phyloP scores from a whole-genome alignment of 495 filamentous ascomycete genomes.

The Penicillium bialowiezense region DNA sequence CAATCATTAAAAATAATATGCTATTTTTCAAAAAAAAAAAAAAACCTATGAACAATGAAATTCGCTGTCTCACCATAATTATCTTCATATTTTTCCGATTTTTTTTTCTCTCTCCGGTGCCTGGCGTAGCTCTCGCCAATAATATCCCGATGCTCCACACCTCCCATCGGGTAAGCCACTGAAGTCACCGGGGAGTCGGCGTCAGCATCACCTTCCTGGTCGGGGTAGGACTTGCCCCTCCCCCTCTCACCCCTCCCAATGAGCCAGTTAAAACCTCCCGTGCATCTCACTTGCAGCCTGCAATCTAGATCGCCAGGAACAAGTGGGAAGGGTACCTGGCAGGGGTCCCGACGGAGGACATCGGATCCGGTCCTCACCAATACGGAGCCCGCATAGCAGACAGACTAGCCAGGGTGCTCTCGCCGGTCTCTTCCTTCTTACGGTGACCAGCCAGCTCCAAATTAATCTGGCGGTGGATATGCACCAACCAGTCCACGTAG shows the following conservation, averaged over 20 bases:
- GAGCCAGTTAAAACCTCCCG: not conserved
- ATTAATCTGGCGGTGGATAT: constrained; percentile 88
- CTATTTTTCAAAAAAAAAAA: constrained; percentile 3
- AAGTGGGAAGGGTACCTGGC: constrained; percentile 1
- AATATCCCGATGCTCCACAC: constrained; percentile 5
- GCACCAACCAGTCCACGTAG: constrained; percentile 98
- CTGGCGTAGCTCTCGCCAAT: not conserved
- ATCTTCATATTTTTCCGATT: not conserved
- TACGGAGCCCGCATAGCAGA: constrained; percentile 70
- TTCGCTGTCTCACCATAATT: constrained; percentile 4
- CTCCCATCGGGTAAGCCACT: constrained; percentile 9
- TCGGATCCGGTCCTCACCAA: constrained; percentile 44
- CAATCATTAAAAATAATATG: too few relatives aligned
- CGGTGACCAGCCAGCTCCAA: constrained; percentile 79
- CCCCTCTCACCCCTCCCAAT: not conserved
- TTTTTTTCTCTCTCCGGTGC: not conserved
- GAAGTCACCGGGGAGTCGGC: constrained; percentile 7
- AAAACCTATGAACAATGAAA: constrained; percentile 13
- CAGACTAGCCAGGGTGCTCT: constrained; percentile 57
- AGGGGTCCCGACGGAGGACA: not conserved
- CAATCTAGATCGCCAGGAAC: constrained; percentile 9
- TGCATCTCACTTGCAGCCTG: constrained; percentile 4
- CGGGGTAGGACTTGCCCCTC: not conserved
- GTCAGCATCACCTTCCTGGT: constrained; percentile 10
- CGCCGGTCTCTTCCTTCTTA: constrained; percentile 64